phyloP scores from a whole-genome alignment of 2,329 filamentous ascomycete species.

The Calonectria leucothoes region DNA sequence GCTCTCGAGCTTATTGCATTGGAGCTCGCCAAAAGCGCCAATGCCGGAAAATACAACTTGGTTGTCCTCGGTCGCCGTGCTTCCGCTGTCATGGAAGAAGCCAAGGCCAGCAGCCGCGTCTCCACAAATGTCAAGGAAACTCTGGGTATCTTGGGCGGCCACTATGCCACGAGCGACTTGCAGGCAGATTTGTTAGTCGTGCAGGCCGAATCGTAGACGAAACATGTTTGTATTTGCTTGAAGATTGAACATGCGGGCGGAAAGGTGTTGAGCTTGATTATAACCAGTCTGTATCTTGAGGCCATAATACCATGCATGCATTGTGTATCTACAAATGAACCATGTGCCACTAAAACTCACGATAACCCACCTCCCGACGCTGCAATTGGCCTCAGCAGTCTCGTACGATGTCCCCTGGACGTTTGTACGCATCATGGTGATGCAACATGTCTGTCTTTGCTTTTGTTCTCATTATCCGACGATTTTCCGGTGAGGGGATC shows the following conservation, averaged over 20 bases:
- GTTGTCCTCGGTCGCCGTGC: constrained; percentile 6
- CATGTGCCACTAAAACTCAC: neutral
- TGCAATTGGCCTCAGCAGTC: neutral
- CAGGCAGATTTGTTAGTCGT: constrained; percentile 9
- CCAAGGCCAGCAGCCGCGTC: neutral
- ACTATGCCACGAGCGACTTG: constrained; percentile 10
- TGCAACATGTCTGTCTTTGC: neutral
- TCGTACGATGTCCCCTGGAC: neutral
- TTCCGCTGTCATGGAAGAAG: neutral
- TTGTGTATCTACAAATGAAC: neutral
- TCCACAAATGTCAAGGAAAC: constrained; percentile 1
- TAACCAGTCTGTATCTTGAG: neutral
- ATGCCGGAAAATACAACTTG: constrained; percentile 1
- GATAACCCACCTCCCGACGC: neutral
- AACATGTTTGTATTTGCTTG: neutral
- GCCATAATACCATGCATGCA: neutral
- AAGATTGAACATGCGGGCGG: neutral
- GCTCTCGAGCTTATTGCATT: neutral
- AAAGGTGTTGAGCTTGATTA: neutral
- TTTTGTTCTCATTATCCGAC: neutral
- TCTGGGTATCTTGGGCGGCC: constrained; percentile 1
- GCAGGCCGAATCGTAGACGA: neutral
- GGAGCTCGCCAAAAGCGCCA: neutral
- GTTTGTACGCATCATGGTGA: neutral
- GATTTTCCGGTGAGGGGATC: neutral